These are phyloP conservation scores for Boletus sp. DNA, from an alignment of 768 basidiomycete genomes.

Conservation along the genomic window DNA sequence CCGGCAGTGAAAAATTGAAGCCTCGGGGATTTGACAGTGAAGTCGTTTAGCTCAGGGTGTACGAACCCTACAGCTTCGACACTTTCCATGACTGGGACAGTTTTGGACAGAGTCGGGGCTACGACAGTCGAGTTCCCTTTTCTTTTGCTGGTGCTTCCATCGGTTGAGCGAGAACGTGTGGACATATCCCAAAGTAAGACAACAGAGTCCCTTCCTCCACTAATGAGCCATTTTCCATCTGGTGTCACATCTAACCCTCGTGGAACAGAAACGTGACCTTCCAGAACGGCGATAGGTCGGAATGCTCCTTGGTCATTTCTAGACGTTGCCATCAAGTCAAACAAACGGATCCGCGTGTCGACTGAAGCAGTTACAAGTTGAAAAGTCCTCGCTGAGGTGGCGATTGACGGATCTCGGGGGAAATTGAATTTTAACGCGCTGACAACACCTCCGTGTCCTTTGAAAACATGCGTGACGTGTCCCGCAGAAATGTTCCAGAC, in stretches of 20 bases:
- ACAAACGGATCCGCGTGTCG: constrained; percentile 89
- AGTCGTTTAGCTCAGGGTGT: constrained; percentile 44
- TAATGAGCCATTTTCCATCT: constrained; percentile 88
- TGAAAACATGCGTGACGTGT: constrained; percentile 90
- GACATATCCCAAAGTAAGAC: constrained; percentile 88
- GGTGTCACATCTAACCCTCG: constrained; percentile 80
- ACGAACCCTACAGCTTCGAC: constrained; percentile 84
- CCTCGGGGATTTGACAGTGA: constrained; percentile 29
- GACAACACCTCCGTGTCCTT: constrained; percentile 96
- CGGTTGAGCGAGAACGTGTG: not conserved
- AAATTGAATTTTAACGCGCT: constrained; percentile 86
- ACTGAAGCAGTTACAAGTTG: constrained; percentile 88
- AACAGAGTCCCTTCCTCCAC: constrained; percentile 90
- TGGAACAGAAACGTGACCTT: constrained; percentile 94
- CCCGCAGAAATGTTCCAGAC: constrained; percentile 91
- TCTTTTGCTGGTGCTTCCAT: constrained; percentile 24
- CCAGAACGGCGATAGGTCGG: constrained; percentile 76
- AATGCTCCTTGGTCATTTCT: constrained; percentile 53
- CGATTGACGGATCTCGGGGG: constrained; percentile 54
- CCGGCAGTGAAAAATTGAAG: constrained; percentile 86
- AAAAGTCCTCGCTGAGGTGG: constrained; percentile 52
- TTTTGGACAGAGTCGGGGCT: constrained; percentile 64
- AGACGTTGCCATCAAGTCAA: constrained; percentile 71
- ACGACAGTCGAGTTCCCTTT: constrained; percentile 45
- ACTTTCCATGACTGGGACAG: constrained; percentile 79